Conservation (phyloP, 2,329 filamentous ascomycete species). For the Pseudopithomyces maydicus region DNA sequence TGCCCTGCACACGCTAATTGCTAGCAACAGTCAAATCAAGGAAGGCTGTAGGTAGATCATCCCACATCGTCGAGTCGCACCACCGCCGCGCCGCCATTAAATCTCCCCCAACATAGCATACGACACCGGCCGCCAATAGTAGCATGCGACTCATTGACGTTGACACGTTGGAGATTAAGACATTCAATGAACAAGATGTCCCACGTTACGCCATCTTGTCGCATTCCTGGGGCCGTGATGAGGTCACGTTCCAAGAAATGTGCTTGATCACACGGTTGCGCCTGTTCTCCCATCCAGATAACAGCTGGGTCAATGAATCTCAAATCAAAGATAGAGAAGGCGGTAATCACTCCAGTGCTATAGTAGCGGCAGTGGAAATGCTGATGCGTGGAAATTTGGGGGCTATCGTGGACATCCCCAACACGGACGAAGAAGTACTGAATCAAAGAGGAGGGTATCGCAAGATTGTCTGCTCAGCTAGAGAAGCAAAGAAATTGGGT, state of each 20-base stretch:
- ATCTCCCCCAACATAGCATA: background rate
- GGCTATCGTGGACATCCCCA: slow-evolving; percentile 6
- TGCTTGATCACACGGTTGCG: slow-evolving; percentile 21
- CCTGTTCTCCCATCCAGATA: slow-evolving; percentile 9
- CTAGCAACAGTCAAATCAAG: too few relatives aligned
- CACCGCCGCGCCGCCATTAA: background rate
- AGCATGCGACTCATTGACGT: slow-evolving; percentile 34
- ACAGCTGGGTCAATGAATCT: slow-evolving; percentile 1
- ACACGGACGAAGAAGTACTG: slow-evolving; percentile 19
- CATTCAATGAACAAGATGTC: slow-evolving; percentile 26
- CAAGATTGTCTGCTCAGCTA: slow-evolving; percentile 23
- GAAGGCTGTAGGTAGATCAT: background rate
- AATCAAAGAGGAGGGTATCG: slow-evolving; percentile 21
- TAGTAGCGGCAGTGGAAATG: slow-evolving; percentile 26
- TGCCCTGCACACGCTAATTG: too few relatives aligned
- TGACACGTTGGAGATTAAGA: slow-evolving; percentile 24
- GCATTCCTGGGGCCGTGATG: slow-evolving; percentile 26
- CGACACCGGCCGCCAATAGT: slow-evolving; percentile 4
- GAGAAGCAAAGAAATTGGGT: slow-evolving; percentile 14
- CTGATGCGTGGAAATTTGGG: slow-evolving; percentile 19
- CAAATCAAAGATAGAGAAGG: background rate
- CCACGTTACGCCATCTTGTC: slow-evolving; percentile 30
- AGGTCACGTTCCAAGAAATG: slow-evolving; percentile 25
- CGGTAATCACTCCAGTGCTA: slow-evolving; percentile 8
- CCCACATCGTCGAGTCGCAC: background rate